These are phyloP conservation scores for Moesziomyces sp. DNA, from an alignment of 1,284 basidiomycete genomes.

Conservation along the genomic window DNA sequence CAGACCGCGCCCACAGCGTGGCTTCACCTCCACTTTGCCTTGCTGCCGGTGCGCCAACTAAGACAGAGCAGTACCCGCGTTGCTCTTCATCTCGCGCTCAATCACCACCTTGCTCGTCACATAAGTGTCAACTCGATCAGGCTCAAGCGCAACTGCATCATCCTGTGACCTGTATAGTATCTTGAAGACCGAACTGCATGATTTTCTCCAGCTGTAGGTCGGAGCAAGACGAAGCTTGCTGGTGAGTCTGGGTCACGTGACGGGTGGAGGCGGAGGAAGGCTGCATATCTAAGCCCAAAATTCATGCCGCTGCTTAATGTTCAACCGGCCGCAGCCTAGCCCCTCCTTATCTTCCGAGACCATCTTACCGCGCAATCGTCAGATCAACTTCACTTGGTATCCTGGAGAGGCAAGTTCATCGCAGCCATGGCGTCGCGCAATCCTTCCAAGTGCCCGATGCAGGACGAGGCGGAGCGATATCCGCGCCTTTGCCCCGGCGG, in stretches of 20 bases:
- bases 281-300: slow-evolving; percentile 25
- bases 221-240: slow-evolving; percentile 3
- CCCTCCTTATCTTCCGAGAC: background rate
- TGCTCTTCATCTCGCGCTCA: background rate
- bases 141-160: too few relatives aligned
- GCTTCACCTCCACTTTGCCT: background rate
- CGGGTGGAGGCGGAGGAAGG: slow-evolving; percentile 11
- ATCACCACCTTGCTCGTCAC: background rate
- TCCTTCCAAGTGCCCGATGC: slow-evolving; percentile 10
- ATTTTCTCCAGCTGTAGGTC: background rate
- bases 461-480: slow-evolving; percentile 42
- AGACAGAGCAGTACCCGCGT: background rate
- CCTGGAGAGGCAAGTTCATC: too few relatives aligned
- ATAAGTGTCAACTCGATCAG: too few relatives aligned
- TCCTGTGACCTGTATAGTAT: too few relatives aligned
- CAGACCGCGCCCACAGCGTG: background rate
- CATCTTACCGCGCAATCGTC: too few relatives aligned
- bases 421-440: slow-evolving; percentile 42
- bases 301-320: slow-evolving; percentile 18
- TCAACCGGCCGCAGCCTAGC: too few relatives aligned
- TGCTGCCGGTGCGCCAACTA: background rate
- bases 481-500: slow-evolving; percentile 71
- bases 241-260: slow-evolving; percentile 19
- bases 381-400: too few relatives aligned
- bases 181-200: too few relatives aligned